Conservation (phyloP, 345 rosid genomes). For the Rubroshorea leprosula region DNA sequence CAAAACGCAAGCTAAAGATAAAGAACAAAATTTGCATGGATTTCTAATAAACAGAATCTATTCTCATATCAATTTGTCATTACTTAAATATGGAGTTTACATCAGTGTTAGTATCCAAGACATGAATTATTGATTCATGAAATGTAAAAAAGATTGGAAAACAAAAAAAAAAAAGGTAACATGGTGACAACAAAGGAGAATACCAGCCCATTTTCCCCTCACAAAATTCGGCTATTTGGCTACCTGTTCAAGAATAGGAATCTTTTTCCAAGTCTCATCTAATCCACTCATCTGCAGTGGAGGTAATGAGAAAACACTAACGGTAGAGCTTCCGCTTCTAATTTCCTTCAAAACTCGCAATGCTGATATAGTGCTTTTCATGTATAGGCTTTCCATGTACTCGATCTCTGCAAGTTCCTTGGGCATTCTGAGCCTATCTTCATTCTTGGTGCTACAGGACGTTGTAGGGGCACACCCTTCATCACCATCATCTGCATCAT, state of each 20-base stretch:
- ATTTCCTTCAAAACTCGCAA: conserved; percentile 67
- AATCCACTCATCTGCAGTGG: conserved; percentile 60
- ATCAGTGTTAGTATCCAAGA: conserved; percentile 25
- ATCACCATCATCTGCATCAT: conserved; percentile 23
- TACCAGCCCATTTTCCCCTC: not conserved
- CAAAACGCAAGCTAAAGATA: too few species aligned
- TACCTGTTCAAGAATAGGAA: conserved; percentile 69
- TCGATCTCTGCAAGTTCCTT: conserved; percentile 60
- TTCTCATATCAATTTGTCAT: conserved; percentile 6
- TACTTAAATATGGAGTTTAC: conserved; percentile 26
- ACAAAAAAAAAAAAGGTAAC: not conserved
- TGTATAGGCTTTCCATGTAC: conserved; percentile 59
- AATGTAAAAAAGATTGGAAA: too few species aligned
- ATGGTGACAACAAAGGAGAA: not conserved
- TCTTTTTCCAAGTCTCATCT: conserved; percentile 74
- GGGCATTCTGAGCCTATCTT: conserved; percentile 27
- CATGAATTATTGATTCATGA: conserved; percentile 22
- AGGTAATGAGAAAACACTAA: conserved; percentile 78
- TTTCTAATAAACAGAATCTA: not conserved
- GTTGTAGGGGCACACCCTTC: conserved; percentile 34
- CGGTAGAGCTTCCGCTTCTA: conserved; percentile 81
- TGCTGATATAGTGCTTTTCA: conserved; percentile 87
- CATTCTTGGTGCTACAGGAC: conserved; percentile 26
- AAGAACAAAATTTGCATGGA: too few species aligned
- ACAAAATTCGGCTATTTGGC: conserved; percentile 43